Evolutionary conservation across 1,284 basidiomycete genomes (phyloP), one percentile per base, ranked within the genome.

Genomic region (Heterobasidion parviporum): DNA sequence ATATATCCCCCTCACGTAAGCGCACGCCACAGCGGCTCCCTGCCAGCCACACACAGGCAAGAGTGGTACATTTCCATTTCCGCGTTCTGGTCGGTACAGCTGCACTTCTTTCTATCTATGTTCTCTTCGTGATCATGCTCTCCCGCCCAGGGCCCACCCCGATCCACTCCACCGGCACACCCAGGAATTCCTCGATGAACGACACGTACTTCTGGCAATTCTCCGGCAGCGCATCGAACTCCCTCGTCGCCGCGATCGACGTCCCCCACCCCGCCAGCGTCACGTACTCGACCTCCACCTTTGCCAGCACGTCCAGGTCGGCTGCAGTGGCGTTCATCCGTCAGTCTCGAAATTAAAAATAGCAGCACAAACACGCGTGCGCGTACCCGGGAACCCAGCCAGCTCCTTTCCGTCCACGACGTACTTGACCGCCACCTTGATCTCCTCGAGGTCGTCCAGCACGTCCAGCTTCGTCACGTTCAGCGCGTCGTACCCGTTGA

Each of bases 391-490:
- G 81, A 99, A 98, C 44, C 92, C 88, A 14, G 77, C 68, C 18
- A 97, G 76, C 66, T 89, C 85, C 66, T 89, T 80, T 45, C 87
- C 94, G 57, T 94, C 81, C 32, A 92, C 70, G 55, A 80, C 72
- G 73, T 99, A 99, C 65, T 81, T 85, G 50, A 90, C 81, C 8
- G 81, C 94, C 35, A 99, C 78, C 74, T 96, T 92, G 78, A 99
- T 90, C 74, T 96, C 92, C 1, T 82, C 71, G 47, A 99, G 79
- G 53, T 80, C 75, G 65, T 98, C 95, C 46, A 99, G 79, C 14
- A 99, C 79, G 65, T 99, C 96, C 57, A 99, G 83, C 72, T 99
- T 99, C 60, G 96, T 99, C 63, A 99, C 78, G 74, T 99, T 99
- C 63, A 98, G 77, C 56, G 76, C 71, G 65, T 96, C 94, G 73